Percentiles rank a stretch among this genome's conserved stretches.
Conservation (phyloP, 176 grass and related monocot species). For the Oryza rufipogon region DNA sequence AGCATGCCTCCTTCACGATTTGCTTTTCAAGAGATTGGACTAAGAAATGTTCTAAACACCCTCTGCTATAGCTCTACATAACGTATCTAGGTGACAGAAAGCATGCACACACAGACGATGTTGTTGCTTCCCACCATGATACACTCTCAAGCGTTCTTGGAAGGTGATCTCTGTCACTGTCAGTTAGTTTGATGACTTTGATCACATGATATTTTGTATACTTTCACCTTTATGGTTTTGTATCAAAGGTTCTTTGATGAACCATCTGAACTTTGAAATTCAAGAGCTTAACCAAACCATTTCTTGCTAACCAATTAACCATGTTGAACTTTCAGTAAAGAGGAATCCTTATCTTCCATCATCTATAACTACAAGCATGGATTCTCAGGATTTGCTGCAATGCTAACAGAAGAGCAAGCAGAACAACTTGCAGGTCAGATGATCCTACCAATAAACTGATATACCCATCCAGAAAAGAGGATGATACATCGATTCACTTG, state of each 20-base stretch:
- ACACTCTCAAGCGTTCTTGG: conserved; percentile 36
- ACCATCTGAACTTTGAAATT: no score
- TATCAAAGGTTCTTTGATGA: no score
- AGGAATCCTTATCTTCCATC: conserved; percentile 55
- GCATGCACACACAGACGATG: conserved; percentile 8
- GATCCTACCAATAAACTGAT: no score
- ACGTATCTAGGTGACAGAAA: conserved; percentile 40
- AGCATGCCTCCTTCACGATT: background rate
- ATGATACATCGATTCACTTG: no score
- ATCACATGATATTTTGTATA: no score
- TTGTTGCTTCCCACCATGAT: conserved; percentile 48
- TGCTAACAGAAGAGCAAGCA: conserved; percentile 58
- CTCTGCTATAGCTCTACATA: conserved; percentile 34
- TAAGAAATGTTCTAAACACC: background rate
- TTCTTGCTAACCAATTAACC: no score
- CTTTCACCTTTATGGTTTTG: no score
- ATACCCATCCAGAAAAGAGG: no score
- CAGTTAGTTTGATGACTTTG: background rate
- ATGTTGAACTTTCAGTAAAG: conserved; percentile 39
- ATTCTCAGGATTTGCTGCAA: conserved; percentile 71
- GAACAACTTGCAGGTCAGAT: conserved; percentile 49
- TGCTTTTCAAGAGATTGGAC: background rate
- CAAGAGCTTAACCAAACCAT: no score
- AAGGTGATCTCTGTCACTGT: background rate
- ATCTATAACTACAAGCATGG: conserved; percentile 69